Evolutionary conservation across 768 basidiomycete species (phyloP).

Genomic region (Phanerodontia chrysosporium): DNA sequence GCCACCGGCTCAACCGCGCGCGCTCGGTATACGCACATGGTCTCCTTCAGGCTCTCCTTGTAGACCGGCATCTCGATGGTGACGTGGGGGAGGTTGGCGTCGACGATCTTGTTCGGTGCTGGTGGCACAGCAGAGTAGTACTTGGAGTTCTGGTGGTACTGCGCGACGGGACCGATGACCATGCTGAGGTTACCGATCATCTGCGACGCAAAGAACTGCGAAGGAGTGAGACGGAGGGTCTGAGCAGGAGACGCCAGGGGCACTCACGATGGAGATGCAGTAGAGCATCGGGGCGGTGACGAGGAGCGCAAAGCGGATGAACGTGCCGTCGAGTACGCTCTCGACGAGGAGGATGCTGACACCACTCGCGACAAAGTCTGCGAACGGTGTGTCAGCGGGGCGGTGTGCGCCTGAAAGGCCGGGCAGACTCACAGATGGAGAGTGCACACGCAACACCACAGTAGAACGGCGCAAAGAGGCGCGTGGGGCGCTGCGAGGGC

Average conservation of each 20-base stretch:
- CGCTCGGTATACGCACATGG: slow-evolving; percentile 56
- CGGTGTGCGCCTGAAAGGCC: background rate
- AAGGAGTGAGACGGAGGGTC: background rate
- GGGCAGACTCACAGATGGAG: slow-evolving; percentile 56
- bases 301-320: slow-evolving; percentile 61
- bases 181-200: slow-evolving; percentile 52
- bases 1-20: background rate
- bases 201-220: slow-evolving; percentile 71
- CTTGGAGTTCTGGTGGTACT: slow-evolving; percentile 79
- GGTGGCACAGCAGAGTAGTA: slow-evolving; percentile 77
- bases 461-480: slow-evolving; percentile 70
- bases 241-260: background rate
- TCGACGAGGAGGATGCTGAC: slow-evolving; percentile 57
- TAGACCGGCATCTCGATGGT: slow-evolving; percentile 87
- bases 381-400: background rate
- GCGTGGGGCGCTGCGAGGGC: slow-evolving; percentile 32
- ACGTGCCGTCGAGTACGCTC: slow-evolving; percentile 63
- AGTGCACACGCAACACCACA: slow-evolving; percentile 63
- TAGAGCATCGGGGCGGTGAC: slow-evolving; percentile 66
- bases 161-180: slow-evolving; percentile 75
- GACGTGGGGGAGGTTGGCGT: slow-evolving; percentile 66
- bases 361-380: slow-evolving; percentile 71
- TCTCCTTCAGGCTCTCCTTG: slow-evolving; percentile 78
- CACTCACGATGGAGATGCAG: slow-evolving; percentile 51
- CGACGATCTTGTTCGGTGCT: slow-evolving; percentile 56